Conservation (phyloP, 2,329 filamentous ascomycete genomes). For the Akanthomyces dipterigenus region DNA sequence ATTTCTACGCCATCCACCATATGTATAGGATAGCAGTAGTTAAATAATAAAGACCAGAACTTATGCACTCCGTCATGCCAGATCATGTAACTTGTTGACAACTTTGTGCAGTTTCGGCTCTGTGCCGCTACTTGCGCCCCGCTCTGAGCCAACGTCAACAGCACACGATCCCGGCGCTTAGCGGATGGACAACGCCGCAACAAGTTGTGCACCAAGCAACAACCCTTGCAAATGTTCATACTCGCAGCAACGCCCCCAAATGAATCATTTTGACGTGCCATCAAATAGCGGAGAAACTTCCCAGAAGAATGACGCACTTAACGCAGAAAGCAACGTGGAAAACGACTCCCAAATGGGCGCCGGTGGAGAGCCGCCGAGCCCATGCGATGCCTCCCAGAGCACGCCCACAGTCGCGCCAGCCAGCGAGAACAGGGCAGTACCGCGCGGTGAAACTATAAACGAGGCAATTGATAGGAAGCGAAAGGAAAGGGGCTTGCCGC, state of each 20-base stretch:
- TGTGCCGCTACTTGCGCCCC: not conserved
- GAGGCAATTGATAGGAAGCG: not conserved
- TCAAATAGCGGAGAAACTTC: not conserved
- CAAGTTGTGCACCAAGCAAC: not conserved
- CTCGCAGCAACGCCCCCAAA: not conserved
- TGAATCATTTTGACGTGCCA: not conserved
- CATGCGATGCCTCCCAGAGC: too few species aligned
- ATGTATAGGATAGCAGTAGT: too few species aligned
- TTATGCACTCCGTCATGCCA: not conserved
- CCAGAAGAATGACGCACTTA: not conserved
- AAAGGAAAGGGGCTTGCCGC: not conserved
- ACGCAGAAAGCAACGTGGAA: not conserved
- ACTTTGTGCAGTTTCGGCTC: not conserved
- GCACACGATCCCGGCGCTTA: not conserved
- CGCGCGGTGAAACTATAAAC: not conserved
- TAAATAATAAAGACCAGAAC: not conserved
- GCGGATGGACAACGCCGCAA: not conserved
- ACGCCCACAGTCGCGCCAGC: not conserved
- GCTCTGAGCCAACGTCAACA: not conserved
- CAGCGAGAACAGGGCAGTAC: not conserved
- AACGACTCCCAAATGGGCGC: not conserved
- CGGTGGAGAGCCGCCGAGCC: not conserved
- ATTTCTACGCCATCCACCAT: not conserved
- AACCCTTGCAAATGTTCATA: not conserved
- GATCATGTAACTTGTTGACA: not conserved